A percentile compares a stretch with the other conserved stretches of the same genome.
Evolutionary conservation across 805 yeast genomes (phyloP).

Genomic region (Wickerhamiella sergipiensis): DNA sequence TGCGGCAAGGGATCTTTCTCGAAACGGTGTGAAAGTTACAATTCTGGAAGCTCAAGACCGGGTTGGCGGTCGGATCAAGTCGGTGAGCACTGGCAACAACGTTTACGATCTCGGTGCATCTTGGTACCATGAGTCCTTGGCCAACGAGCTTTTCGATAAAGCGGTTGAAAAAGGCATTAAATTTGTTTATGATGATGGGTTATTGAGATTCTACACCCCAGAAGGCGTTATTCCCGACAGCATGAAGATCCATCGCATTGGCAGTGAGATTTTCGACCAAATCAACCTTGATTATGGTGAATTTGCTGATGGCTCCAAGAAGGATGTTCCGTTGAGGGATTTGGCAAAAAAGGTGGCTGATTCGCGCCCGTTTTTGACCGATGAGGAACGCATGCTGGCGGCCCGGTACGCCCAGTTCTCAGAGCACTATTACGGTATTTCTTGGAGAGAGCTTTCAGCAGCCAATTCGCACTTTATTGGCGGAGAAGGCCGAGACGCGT

Average conservation of each 20-base stretch:
- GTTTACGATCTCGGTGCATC: slow-evolving; percentile 68
- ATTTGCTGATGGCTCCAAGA: slow-evolving; percentile 16
- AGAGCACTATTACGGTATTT: slow-evolving; percentile 72
- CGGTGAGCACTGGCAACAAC: slow-evolving; percentile 25
- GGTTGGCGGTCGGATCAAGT: slow-evolving; percentile 52
- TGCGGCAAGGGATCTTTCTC: slow-evolving; percentile 43
- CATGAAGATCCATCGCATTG: slow-evolving; percentile 21
- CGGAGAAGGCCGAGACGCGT: slow-evolving; percentile 63
- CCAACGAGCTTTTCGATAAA: slow-evolving; percentile 47
- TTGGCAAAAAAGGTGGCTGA: slow-evolving; percentile 34
- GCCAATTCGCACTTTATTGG: slow-evolving; percentile 47
- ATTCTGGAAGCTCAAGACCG: slow-evolving; percentile 53
- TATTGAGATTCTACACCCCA: slow-evolving; percentile 21
- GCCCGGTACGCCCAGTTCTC: slow-evolving; percentile 40
- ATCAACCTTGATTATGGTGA: slow-evolving; percentile 45
- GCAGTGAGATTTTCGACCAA: slow-evolving; percentile 41
- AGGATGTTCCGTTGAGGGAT: slow-evolving; percentile 39
- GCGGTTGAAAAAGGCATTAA: slow-evolving; percentile 23
- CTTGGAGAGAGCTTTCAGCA: slow-evolving; percentile 52
- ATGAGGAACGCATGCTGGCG: slow-evolving; percentile 34
- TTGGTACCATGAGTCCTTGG: slow-evolving; percentile 75
- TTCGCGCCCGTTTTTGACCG: slow-evolving; percentile 13
- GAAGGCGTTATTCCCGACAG: slow-evolving; percentile 31
- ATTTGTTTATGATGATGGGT: slow-evolving; percentile 37
- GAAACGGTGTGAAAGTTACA: slow-evolving; percentile 32